phyloP scores from a whole-genome alignment of 179 eudicot genomes.

The Camellia oleifera region DNA sequence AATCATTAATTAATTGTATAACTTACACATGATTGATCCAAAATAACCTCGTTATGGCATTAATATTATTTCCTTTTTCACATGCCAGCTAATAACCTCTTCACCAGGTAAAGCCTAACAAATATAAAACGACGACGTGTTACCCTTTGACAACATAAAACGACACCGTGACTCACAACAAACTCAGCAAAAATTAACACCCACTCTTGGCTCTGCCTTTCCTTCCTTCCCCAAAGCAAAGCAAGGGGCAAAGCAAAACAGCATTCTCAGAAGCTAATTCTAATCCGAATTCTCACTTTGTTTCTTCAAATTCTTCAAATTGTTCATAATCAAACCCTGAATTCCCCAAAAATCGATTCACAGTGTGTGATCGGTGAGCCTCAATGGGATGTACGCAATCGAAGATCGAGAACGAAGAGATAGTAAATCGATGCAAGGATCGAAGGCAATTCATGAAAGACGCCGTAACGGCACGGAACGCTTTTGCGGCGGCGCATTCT shows the following conservation, averaged over 20 bases:
- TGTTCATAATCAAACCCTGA: background rate
- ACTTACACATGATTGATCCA: too few species aligned
- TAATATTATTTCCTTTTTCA: too few species aligned
- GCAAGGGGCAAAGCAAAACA: background rate
- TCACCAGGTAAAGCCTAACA: too few species aligned
- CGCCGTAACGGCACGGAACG: conserved; percentile 65
- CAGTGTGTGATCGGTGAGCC: background rate
- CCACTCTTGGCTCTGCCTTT: too few species aligned
- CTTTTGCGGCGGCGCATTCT: conserved; percentile 79
- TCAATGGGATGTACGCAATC: conserved; percentile 84
- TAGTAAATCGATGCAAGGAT: conserved; percentile 74
- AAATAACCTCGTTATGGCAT: too few species aligned
- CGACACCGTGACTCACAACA: too few species aligned
- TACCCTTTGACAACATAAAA: too few species aligned
- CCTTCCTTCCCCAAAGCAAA: background rate
- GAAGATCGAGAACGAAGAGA: conserved; percentile 88
- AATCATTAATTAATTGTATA: too few species aligned
- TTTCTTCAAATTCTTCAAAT: background rate
- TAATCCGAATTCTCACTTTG: background rate
- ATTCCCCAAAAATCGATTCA: background rate
- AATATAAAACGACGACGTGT: background rate
- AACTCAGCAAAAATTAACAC: too few species aligned
- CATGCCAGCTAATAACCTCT: too few species aligned
- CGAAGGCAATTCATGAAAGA: conserved; percentile 54
- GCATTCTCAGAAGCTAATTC: background rate